Percentiles rank a stretch among this genome's conserved stretches.
Evolutionary conservation across 1,139 yeast species (phyloP).

Genomic region (Saccharomycopsis crataegensis): DNA sequence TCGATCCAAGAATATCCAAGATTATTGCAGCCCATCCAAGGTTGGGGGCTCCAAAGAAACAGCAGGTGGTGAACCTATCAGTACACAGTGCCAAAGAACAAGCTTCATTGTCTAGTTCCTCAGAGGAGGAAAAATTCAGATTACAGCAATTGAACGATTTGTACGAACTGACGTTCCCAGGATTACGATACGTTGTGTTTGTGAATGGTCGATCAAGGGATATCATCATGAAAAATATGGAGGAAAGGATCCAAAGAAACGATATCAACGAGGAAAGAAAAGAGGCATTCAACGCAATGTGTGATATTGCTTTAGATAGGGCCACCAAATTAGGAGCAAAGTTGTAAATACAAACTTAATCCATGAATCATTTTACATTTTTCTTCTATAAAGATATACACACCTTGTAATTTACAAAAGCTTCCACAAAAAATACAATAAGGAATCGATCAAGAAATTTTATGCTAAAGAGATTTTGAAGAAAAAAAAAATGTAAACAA

Average conservation of each 20-base stretch:
- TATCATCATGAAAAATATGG: slow-evolving; percentile 62
- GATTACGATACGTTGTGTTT: slow-evolving; percentile 81
- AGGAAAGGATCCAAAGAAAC: slow-evolving; percentile 45
- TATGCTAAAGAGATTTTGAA: not conserved
- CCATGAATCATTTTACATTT: not conserved
- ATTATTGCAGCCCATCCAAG: slow-evolving; percentile 89
- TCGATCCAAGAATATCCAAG: slow-evolving; percentile 34
- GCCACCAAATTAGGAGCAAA: slow-evolving; percentile 42
- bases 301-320: slow-evolving; percentile 81
- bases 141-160: slow-evolving; percentile 47
- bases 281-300: slow-evolving; percentile 78
- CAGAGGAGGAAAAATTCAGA: slow-evolving; percentile 39
- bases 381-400: not conserved
- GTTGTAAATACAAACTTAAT: slow-evolving; percentile 14
- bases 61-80: slow-evolving; percentile 39
- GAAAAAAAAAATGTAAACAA: too few species aligned
- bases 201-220: slow-evolving; percentile 74
- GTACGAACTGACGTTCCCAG: slow-evolving; percentile 71
- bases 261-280: slow-evolving; percentile 47
- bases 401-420: not conserved
- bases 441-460: not conserved
- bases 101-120: slow-evolving; percentile 42
- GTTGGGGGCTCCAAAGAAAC: slow-evolving; percentile 52
- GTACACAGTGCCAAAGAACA: slow-evolving; percentile 69
- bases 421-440: not conserved